Evolutionary conservation across 225 moss, liverwort and hornwort genomes (phyloP).

Genomic region (Ulota crispa): DNA sequence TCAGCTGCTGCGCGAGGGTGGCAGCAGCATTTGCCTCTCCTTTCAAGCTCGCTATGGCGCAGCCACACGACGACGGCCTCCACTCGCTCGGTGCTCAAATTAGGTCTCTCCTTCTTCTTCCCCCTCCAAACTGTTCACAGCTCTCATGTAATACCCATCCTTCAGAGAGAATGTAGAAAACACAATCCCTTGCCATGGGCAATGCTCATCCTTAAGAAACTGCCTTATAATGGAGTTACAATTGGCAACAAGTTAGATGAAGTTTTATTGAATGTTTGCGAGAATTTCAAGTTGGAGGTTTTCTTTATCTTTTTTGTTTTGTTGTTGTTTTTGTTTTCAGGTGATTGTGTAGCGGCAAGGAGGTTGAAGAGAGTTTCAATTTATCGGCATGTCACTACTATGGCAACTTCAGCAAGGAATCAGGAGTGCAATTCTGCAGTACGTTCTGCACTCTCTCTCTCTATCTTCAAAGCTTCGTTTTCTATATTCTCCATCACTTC

Average conservation of each 20-base stretch:
- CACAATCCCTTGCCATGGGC: background rate
- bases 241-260: background rate
- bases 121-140: background rate
- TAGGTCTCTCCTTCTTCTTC: constrained; percentile 22
- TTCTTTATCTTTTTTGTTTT: too few relatives aligned
- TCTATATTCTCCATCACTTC: background rate
- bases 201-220: background rate
- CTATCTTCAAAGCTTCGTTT: background rate
- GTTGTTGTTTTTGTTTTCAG: background rate
- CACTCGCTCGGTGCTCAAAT: constrained; percentile 5
- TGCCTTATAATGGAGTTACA: background rate
- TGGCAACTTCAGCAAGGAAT: constrained; percentile 28
- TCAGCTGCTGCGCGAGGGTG: constrained; percentile 28
- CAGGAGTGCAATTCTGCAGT: constrained; percentile 33
- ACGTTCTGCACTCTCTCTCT: constrained; percentile 5
- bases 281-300: too few relatives aligned
- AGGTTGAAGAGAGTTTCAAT: constrained; percentile 28
- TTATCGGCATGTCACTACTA: constrained; percentile 23
- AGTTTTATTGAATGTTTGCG: too few relatives aligned
- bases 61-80: constrained; percentile 12
- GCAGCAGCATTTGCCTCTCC: constrained; percentile 37
- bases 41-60: constrained; percentile 40
- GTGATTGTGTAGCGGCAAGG: constrained; percentile 25
- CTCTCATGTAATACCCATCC: background rate
- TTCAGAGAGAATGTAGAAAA: background rate